Evolutionary conservation across 1,284 basidiomycete species (phyloP).

Genomic region (Apiotrichum veenhuisii): DNA sequence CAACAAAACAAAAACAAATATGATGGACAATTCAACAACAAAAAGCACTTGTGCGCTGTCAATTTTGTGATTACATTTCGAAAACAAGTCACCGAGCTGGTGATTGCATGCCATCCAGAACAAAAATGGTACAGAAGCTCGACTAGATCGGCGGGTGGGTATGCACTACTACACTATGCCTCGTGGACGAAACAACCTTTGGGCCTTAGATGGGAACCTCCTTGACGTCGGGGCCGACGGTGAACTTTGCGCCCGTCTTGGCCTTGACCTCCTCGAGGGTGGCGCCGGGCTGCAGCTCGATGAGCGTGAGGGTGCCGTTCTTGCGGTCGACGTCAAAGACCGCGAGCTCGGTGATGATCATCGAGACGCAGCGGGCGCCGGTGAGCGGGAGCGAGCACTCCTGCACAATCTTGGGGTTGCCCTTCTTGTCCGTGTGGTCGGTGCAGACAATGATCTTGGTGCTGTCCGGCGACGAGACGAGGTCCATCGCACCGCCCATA

Average conservation of each 20-base stretch:
- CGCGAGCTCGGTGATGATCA: conserved; percentile 85
- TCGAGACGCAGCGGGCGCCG: conserved; percentile 76
- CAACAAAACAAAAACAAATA: too few relatives aligned
- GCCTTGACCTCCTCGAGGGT: conserved; percentile 75
- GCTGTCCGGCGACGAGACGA: conserved; percentile 86
- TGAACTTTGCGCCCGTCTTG: conserved; percentile 78
- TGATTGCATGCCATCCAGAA: not conserved
- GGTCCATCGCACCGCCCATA: conserved; percentile 94
- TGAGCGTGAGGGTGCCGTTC: conserved; percentile 64
- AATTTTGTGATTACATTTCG: too few relatives aligned
- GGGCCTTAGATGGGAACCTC: conserved; percentile 4
- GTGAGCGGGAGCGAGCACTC: conserved; percentile 82
- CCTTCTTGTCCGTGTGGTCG: conserved; percentile 66
- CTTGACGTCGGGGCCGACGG: conserved; percentile 34
- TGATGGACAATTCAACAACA: too few relatives aligned
- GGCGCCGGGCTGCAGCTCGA: conserved; percentile 77
- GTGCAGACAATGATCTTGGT: conserved; percentile 54
- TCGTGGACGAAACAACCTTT: not conserved
- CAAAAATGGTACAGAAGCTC: not conserved
- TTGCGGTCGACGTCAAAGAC: conserved; percentile 87
- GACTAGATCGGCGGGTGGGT: too few relatives aligned
- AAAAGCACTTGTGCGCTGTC: too few relatives aligned
- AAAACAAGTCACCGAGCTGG: not conserved
- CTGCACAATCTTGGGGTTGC: conserved; percentile 79
- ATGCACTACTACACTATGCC: not conserved